A percentile compares a stretch with the other conserved stretches of the same genome.
phyloP scores from a whole-genome alignment of 768 basidiomycete species.

The Lactarius pseudohatsudake region DNA sequence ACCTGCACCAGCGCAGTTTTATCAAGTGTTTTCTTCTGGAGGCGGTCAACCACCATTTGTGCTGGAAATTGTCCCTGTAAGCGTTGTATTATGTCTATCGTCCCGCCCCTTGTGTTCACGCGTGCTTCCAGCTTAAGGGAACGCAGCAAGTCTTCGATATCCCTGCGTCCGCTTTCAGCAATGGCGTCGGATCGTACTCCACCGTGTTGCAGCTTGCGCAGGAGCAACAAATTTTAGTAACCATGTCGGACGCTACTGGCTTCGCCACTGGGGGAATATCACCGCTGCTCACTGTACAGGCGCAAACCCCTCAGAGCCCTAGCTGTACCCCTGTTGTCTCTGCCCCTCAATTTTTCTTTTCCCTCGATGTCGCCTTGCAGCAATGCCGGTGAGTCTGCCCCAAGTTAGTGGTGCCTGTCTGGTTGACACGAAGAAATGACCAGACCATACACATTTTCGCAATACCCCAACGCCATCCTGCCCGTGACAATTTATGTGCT shows the following conservation, averaged over 20 bases:
- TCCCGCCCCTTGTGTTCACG: background rate
- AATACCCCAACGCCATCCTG: slow-evolving; percentile 45
- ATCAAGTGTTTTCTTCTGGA: slow-evolving; percentile 7
- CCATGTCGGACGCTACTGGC: slow-evolving; percentile 72
- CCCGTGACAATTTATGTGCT: slow-evolving; percentile 58
- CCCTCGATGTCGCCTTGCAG: slow-evolving; percentile 51
- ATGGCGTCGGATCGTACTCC: slow-evolving; percentile 54
- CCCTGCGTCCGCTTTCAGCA: slow-evolving; percentile 52
- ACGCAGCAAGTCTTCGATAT: slow-evolving; percentile 57
- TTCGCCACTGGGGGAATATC: slow-evolving; percentile 66
- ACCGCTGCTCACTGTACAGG: slow-evolving; percentile 47
- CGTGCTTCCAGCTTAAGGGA: slow-evolving; percentile 7
- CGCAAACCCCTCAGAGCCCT: slow-evolving; percentile 39
- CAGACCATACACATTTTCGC: slow-evolving; percentile 31
- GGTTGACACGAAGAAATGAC: background rate
- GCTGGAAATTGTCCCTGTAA: slow-evolving; percentile 20
- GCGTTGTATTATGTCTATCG: background rate
- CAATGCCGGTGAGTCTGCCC: slow-evolving; percentile 55
- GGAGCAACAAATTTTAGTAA: slow-evolving; percentile 47
- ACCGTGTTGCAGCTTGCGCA: slow-evolving; percentile 44
- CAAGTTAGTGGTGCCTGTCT: background rate
- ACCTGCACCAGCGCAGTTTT: background rate
- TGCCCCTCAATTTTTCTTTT: slow-evolving; percentile 47
- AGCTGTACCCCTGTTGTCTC: slow-evolving; percentile 53
- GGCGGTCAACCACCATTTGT: slow-evolving; percentile 24